Evolutionary conservation across 495 filamentous ascomycete species (phyloP).

Genomic region (Aspergillus cavernicola): DNA sequence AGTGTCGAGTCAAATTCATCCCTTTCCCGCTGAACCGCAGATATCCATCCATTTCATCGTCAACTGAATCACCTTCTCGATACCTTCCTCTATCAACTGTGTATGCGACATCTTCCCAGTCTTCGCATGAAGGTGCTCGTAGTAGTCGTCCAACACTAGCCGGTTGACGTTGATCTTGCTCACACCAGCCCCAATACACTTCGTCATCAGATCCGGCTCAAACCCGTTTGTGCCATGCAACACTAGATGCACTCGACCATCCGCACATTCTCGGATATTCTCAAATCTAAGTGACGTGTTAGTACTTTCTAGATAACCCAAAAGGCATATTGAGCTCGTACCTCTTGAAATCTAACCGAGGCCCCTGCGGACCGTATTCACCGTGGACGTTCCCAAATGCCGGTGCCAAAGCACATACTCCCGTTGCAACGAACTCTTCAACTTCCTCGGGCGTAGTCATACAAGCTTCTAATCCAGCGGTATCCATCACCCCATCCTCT

Average conservation of each 20-base stretch:
- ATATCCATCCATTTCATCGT: slow-evolving; percentile 25
- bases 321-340: background rate
- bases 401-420: slow-evolving; percentile 70
- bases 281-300: slow-evolving; percentile 11
- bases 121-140: slow-evolving; percentile 18
- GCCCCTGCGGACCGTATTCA: slow-evolving; percentile 62
- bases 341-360: slow-evolving; percentile 62
- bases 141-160: slow-evolving; percentile 50
- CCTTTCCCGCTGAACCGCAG: slow-evolving; percentile 22
- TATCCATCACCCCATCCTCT: slow-evolving; percentile 72
- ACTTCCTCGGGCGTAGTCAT: slow-evolving; percentile 68
- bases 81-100: slow-evolving; percentile 24
- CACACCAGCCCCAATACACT: slow-evolving; percentile 59
- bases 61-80: slow-evolving; percentile 22
- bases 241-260: slow-evolving; percentile 51
- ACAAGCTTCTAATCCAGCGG: slow-evolving; percentile 60
- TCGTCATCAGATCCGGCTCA: slow-evolving; percentile 51
- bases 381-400: slow-evolving; percentile 79
- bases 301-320: background rate
- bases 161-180: slow-evolving; percentile 72
- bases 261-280: slow-evolving; percentile 6
- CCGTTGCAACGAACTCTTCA: slow-evolving; percentile 63
- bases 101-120: slow-evolving; percentile 23
- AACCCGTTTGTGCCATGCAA: slow-evolving; percentile 70
- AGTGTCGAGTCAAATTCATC: slow-evolving; percentile 1